Conservation (phyloP, 1,139 yeast genomes). For the Sugiyamaella pinicola region DNA sequence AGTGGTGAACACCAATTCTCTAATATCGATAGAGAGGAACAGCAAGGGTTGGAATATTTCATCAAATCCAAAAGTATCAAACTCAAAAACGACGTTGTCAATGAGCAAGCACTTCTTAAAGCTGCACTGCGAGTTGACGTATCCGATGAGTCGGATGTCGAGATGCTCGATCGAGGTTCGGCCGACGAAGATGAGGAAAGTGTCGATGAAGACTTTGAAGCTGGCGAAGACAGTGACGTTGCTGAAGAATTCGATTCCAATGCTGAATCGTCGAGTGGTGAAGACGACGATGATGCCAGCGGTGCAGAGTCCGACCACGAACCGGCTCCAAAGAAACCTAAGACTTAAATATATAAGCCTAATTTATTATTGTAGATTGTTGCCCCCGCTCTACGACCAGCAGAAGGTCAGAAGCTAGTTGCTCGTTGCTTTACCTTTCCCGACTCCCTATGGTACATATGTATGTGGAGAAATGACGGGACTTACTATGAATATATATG, state of each 20-base stretch:
- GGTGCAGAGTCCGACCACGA: constrained; percentile 38
- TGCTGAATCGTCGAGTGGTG: constrained; percentile 50
- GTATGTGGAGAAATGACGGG: no score
- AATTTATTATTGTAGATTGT: no score
- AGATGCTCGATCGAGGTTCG: constrained; percentile 41
- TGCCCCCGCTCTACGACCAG: no score
- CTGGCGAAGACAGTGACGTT: constrained; percentile 69
- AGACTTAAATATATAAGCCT: constrained; percentile 22
- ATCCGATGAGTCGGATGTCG: constrained; percentile 61
- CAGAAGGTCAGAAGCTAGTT: no score
- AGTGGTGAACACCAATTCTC: constrained; percentile 81
- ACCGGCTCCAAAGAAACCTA: constrained; percentile 36
- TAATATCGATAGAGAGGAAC: constrained; percentile 88
- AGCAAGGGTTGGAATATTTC: constrained; percentile 71
- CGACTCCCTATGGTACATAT: no score
- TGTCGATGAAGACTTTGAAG: constrained; percentile 58
- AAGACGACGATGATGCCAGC: constrained; percentile 32
- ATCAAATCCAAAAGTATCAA: constrained; percentile 75
- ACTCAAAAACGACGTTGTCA: constrained; percentile 86
- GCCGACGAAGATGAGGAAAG: constrained; percentile 60
- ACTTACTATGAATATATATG: no score
- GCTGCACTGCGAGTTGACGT: constrained; percentile 68
- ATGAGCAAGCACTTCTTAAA: constrained; percentile 78
- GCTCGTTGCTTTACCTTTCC: no score
- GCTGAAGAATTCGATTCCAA: constrained; percentile 91